phyloP scores from a whole-genome alignment of 495 filamentous ascomycete species.

The Penicillium desertorum region DNA sequence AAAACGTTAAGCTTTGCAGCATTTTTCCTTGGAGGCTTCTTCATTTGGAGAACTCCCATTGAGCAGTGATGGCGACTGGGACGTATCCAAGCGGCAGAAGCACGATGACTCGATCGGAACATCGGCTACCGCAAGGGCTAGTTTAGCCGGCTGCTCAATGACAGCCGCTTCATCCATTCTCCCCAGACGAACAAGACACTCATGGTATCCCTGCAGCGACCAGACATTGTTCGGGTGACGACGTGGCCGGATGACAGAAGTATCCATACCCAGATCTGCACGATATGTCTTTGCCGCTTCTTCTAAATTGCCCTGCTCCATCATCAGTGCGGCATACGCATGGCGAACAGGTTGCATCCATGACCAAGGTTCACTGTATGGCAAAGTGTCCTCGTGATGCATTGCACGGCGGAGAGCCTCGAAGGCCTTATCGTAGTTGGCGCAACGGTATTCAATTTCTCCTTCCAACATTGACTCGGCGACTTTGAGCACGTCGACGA shows the following conservation, averaged over 20 bases:
- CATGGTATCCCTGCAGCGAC: slow-evolving; percentile 62
- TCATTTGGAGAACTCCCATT: neutral
- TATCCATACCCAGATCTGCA: slow-evolving; percentile 57
- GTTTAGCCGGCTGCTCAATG: slow-evolving; percentile 48
- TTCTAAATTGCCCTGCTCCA: slow-evolving; percentile 57
- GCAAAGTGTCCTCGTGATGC: slow-evolving; percentile 48
- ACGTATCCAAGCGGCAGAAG: slow-evolving; percentile 50
- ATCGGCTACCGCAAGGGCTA: slow-evolving; percentile 55
- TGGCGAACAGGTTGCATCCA: slow-evolving; percentile 67
- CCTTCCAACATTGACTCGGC: slow-evolving; percentile 61
- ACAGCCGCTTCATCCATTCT: slow-evolving; percentile 46
- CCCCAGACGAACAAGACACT: slow-evolving; percentile 55
- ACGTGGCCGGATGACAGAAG: slow-evolving; percentile 51
- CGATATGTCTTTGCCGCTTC: slow-evolving; percentile 54
- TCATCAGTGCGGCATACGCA: slow-evolving; percentile 58
- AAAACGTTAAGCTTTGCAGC: neutral
- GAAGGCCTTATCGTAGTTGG: slow-evolving; percentile 52
- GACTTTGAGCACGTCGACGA: slow-evolving; percentile 53
- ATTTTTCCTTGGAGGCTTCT: neutral
- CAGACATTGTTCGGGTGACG: slow-evolving; percentile 67
- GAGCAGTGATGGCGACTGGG: slow-evolving; percentile 8
- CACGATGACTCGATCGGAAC: slow-evolving; percentile 56
- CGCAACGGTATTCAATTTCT: slow-evolving; percentile 61
- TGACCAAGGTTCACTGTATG: slow-evolving; percentile 65
- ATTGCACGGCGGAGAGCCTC: slow-evolving; percentile 49